These are phyloP conservation scores for Symbiodinium pilosum DNA, from an alignment of 73 alveolate genomes.

Conservation along the genomic window DNA sequence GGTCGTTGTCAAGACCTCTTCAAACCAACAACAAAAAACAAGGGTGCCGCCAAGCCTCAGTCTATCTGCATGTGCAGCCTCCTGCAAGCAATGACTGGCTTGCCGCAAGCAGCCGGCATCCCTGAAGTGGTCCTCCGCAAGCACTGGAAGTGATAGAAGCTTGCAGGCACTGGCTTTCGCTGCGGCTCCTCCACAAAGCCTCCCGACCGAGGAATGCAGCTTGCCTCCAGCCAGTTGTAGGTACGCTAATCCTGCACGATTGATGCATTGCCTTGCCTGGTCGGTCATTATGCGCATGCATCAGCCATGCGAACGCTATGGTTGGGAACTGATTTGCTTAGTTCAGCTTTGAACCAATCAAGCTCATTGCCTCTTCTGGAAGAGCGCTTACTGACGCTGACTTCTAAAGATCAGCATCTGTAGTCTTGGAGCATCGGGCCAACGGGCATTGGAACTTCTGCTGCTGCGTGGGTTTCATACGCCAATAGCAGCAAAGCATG, in stretches of 20 bases:
- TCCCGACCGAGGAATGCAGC: constrained; percentile 69
- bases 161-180: no score
- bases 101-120: constrained; percentile 68
- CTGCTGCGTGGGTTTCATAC: no score
- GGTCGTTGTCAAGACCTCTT: constrained; percentile 43
- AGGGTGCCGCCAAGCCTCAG: no score
- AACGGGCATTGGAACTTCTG: no score
- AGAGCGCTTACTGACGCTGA: no score
- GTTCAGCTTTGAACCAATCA: no score
- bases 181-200: constrained; percentile 69
- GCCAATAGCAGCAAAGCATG: no score
- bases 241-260: neutral
- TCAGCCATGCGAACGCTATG: neutral
- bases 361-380: no score
- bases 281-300: neutral
- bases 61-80: constrained; percentile 21
- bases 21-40: no score
- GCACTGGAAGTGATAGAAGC: no score
- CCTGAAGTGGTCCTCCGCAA: constrained; percentile 67
- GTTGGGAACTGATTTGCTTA: neutral
- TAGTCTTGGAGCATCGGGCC: no score
- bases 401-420: no score
- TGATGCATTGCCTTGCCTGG: neutral
- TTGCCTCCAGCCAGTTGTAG: neutral
- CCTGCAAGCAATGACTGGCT: constrained; percentile 77